Conservation (phyloP, 1,284 basidiomycete genomes). For the Paramarasmius palmivorus region DNA sequence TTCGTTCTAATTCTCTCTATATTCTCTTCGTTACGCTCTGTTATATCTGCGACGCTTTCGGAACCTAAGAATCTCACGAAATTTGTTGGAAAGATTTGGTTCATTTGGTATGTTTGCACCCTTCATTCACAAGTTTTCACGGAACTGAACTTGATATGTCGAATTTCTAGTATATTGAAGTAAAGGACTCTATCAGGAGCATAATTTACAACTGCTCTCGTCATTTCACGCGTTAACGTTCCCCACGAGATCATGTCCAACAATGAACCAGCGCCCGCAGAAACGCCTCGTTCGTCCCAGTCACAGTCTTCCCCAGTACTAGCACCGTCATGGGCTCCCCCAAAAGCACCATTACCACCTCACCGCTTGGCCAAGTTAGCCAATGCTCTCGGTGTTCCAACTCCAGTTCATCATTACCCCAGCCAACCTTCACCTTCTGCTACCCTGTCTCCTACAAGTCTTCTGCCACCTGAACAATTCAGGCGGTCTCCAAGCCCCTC, state of each 20-base stretch:
- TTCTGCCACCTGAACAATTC: conserved; percentile 38
- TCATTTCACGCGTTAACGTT: conserved; percentile 1
- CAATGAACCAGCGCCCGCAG: background rate
- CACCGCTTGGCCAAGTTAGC: conserved; percentile 76
- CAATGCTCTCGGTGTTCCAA: conserved; percentile 78
- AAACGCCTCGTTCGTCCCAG: conserved; percentile 11
- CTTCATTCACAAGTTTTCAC: too few relatives aligned
- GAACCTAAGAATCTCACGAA: too few relatives aligned
- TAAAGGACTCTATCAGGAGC: background rate
- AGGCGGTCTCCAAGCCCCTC: conserved; percentile 64
- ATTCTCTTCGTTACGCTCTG: too few relatives aligned
- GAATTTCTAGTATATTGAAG: too few relatives aligned
- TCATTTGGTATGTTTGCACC: too few relatives aligned
- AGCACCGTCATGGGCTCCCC: conserved; percentile 53
- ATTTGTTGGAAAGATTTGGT: too few relatives aligned
- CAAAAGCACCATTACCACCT: conserved; percentile 70
- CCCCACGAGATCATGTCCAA: conserved; percentile 5
- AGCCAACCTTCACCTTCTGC: conserved; percentile 30
- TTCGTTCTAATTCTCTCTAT: too few relatives aligned
- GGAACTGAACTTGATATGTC: too few relatives aligned
- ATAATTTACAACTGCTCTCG: background rate
- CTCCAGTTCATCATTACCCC: conserved; percentile 60
- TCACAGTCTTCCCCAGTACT: conserved; percentile 5
- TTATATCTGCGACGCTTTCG: too few relatives aligned
- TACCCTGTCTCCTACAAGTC: conserved; percentile 34